Evolutionary conservation across 2,329 filamentous ascomycete species (phyloP), one percentile per base, ranked within the genome.

Genomic region (Leptographium procerum): DNA sequence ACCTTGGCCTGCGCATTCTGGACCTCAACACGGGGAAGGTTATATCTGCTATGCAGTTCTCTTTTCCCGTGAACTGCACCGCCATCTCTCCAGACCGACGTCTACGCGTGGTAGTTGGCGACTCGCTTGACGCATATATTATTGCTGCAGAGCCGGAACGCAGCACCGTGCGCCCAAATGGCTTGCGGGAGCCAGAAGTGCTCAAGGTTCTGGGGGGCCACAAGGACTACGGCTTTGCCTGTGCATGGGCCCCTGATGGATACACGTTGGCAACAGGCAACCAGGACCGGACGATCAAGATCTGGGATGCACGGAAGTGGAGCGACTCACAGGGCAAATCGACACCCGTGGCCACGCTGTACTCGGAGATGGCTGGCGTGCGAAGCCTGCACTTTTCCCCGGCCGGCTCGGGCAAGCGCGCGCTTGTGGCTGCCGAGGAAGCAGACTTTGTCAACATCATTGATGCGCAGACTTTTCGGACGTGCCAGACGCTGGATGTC

Each of bases 231-330:
- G 86, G 84, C 2, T 92, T 91, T 65, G 83, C 88, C 1, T 90
- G 86, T 65, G 88, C 86, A 63, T 92, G 88, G 88, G 85, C 87
- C 22, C 83, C 87, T 57, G 85, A 91, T 67, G 88, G 87, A 34
- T 84, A 84, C 73, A 86, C 84, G 14, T 79, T 91, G 24, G 88
- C 88, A 14, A 91, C 88, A 0, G 88, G 85, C 26, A 86, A 86
- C 61, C 88, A 92, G 69, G 88, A 92, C 69, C 85, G 80, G 67
- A 79, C 77, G 31, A 78, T 91, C 63, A 83, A 84, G 62, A 82
- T 92, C 54, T 91, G 86, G 84, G 88, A 92, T 68, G 85, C 87
- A 9, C 80, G 88, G 10, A 83, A 80, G 57, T 89, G 86, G 85
- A 77, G 72, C 51, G 72, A 77, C 57, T 77, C 77, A 10, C 72